Base-by-base conservation (phyloP, 2,329 filamentous ascomycete genomes). In the Fusarium staphyleae region DNA sequence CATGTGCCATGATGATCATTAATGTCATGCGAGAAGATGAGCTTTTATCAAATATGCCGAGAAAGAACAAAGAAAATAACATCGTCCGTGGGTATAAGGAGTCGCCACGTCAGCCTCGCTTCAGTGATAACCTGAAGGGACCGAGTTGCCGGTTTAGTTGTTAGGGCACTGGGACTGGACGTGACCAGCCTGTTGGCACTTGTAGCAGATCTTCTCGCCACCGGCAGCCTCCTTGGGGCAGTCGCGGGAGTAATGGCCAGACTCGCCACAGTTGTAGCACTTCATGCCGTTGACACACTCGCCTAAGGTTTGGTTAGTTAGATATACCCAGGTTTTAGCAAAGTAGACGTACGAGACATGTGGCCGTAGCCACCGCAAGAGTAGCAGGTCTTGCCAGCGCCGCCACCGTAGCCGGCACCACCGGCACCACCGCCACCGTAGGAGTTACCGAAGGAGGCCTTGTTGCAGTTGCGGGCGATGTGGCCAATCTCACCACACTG, bases 261-360 rank as follows among this genome's bases (percentile, higher is more conserved):
- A 89, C 81, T 97, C 92, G 72, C 85, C 85, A 68, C 95, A 98
- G 87, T 97, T 97, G 87, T 98, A 99, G 88, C 95, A 99, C 84
- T 98, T 98, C 83, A 96, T 93, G 71, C 95, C 95, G 77, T 98
- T 96, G 69, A 93, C 96, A 80, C 95, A 99, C 79, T 98, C 95
- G 67, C 85, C 84, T 86, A 51, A 15, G 42, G n/a, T 14, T 41
- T 42, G 42, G 40, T 70, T 62, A 70, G 68, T 35, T n/a, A 45
- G 28, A 15, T 24, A 19, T 11, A 33, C 4, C 9, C 12, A 4
- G 11, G 4, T n/a, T 18, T 8, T n/a, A 3, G 33, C 18, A 14
- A n/a, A 5, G 6, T 19, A 15, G 26, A 81, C 83, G 71, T 73
- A 83, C 93, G 89, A 73, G 90, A 93, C 89, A 96, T 93, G 82